These are phyloP conservation scores for Escovopsis sp. DNA, from an alignment of 2,329 filamentous ascomycete genomes.

Conservation along the genomic window DNA sequence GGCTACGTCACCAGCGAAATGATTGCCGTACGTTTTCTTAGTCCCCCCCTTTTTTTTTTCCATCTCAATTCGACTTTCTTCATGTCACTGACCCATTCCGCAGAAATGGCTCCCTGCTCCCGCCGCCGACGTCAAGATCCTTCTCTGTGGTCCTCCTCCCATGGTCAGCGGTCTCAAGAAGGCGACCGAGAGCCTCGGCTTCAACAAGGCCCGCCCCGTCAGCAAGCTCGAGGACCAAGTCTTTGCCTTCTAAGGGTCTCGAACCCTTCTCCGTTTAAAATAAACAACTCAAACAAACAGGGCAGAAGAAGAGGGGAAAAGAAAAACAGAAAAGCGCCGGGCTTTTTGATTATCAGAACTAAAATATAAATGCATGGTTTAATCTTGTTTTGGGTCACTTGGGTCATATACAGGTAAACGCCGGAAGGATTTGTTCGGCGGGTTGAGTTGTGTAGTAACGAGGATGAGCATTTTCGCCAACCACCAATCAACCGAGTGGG, in stretches of 20 bases:
- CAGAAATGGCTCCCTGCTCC: slow-evolving; percentile 71
- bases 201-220: slow-evolving; percentile 80
- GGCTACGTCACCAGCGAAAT: slow-evolving; percentile 93
- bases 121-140: slow-evolving; percentile 76
- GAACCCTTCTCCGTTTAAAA: background rate
- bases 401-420: too few relatives aligned
- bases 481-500: background rate
- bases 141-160: slow-evolving; percentile 88
- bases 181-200: slow-evolving; percentile 75
- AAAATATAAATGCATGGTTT: background rate
- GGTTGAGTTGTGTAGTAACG: background rate
- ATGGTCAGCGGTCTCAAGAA: slow-evolving; percentile 99
- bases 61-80: background rate
- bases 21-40: slow-evolving; percentile 53
- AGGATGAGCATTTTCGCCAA: slow-evolving; percentile 1
- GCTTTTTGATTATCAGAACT: too few relatives aligned
- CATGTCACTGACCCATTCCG: slow-evolving; percentile 8
- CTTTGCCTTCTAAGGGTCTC: slow-evolving; percentile 59
- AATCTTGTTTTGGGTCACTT: background rate
- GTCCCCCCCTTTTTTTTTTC: background rate
- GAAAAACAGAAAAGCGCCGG: background rate
- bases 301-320: too few relatives aligned
- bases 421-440: too few relatives aligned
- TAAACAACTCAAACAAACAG: too few relatives aligned
- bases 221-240: slow-evolving; percentile 98